A percentile compares a stretch with the other conserved stretches of the same genome.
Evolutionary conservation across 2,329 filamentous ascomycete species (phyloP).

Genomic region (Orbilia brochopaga): DNA sequence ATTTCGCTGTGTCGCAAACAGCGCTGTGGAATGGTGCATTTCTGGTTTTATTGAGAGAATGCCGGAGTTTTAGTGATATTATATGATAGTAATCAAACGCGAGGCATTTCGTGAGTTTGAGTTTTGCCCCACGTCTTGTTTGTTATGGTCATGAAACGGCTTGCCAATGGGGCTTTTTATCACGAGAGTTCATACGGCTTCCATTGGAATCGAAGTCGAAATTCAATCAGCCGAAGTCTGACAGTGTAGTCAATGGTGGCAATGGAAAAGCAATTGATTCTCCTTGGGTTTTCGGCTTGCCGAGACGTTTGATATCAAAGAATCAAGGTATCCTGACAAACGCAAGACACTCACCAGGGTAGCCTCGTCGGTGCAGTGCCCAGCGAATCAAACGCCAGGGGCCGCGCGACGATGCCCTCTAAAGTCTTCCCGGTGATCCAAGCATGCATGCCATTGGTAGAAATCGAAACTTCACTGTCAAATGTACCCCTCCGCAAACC

Average conservation of each 20-base stretch:
- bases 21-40: constrained; percentile 24
- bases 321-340: background rate
- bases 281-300: too few relatives aligned
- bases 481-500: background rate
- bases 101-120: background rate
- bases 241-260: too few relatives aligned
- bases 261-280: too few relatives aligned
- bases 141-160: too few relatives aligned
- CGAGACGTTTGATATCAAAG: background rate
- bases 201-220: too few relatives aligned
- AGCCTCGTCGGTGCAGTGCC: background rate
- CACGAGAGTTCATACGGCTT: too few relatives aligned
- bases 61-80: constrained; percentile 15
- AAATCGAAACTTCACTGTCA: background rate
- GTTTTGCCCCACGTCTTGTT: background rate
- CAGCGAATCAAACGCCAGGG: background rate
- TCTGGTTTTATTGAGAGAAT: constrained; percentile 12
- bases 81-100: constrained; percentile 12
- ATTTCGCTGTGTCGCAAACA: constrained; percentile 32
- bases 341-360: background rate
- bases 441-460: background rate
- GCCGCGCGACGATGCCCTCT: background rate
- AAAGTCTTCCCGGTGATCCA: background rate
- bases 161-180: too few relatives aligned
- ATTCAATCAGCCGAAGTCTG: too few relatives aligned